Percentiles rank a stretch among this genome's conserved stretches.
Conservation (phyloP, 202 grass and related monocot genomes). For the Saccharum hybrid region DNA sequence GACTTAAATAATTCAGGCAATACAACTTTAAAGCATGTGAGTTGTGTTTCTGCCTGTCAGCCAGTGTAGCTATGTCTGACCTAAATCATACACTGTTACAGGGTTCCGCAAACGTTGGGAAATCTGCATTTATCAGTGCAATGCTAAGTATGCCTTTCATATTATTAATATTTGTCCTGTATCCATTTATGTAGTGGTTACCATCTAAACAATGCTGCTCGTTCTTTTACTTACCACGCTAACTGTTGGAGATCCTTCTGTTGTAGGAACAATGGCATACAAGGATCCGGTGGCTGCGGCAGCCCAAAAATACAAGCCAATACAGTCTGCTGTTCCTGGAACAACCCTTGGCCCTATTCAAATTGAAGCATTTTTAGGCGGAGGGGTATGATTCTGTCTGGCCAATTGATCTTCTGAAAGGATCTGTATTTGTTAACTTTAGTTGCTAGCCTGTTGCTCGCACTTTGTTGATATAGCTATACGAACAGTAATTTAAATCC, state of each 20-base stretch:
- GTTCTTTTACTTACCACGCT: conserved; percentile 6
- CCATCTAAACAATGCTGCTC: not conserved
- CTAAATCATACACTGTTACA: conserved; percentile 42
- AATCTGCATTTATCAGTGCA: conserved; percentile 97
- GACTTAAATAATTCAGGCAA: not conserved
- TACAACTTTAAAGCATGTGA: not conserved
- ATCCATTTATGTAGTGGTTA: not conserved
- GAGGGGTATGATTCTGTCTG: conserved; percentile 55
- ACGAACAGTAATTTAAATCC: not conserved
- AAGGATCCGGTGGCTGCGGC: conserved; percentile 91
- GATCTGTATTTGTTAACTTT: not conserved
- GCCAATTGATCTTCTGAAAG: conserved; percentile 26
- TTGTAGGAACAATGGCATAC: conserved; percentile 79
- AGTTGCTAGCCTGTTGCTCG: not conserved
- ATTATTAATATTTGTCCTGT: not conserved
- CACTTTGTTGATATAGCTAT: not conserved
- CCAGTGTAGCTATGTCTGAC: not conserved
- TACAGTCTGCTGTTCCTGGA: conserved; percentile 95
- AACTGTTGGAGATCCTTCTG: not conserved
- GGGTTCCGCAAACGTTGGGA: conserved; percentile 96
- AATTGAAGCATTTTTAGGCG: conserved; percentile 87
- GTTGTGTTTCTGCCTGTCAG: not conserved
- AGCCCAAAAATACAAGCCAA: conserved; percentile 95
- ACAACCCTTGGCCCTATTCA: conserved; percentile 95
- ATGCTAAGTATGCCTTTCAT: conserved; percentile 70